Base-by-base conservation (phyloP, 2,329 filamentous ascomycete species). In the Xylaria sp. region DNA sequence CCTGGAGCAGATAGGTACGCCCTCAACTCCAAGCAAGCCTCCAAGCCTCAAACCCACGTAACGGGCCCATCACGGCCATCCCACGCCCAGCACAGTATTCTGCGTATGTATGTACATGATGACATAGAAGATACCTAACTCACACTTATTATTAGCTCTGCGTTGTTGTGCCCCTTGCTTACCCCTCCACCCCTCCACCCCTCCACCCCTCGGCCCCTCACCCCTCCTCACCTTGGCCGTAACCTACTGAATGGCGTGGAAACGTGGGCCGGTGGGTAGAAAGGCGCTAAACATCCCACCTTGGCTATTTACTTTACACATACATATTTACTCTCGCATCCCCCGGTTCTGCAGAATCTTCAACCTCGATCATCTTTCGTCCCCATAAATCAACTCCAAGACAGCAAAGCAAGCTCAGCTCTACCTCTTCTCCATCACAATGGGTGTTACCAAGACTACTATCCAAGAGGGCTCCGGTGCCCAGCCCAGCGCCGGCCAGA, bases 361-460 rank as follows among this genome's bases (percentile, higher is more conserved):
- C 45, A 56, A 41, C 57, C 36, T 50, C 60, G 13, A 30, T 32
- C 55, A 46, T 59, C n/a, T 43, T 66, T 43, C 43, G 13, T 45
- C 34, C 23, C n/a, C 20, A 36, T 9, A 32, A 39, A 43, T 34
- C 59, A 53, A 20, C 50, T 4, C 39, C 18, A 46, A 7, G 59
- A 41, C 32, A 50, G 7, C 67, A 15, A 32, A 65, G 48, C 53
- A 65, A 59, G 23, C 63, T 46, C 64, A 57, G 53, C 56, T 63
- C 45, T 43, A 46, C 32, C 12, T 34, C 32, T 34, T 5, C 13
- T 39, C 12, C 65, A 71, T 71, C 80, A 85, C 70, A 76, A 94
- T 94, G 91, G 90, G 86, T 80, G 92, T 97, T 76, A 86, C 84
- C 67, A 97, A 93, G 85, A 86, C 85, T 58, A 81, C 87, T 71